These are phyloP conservation scores for Viridothelium virens DNA, from an alignment of 495 filamentous ascomycete genomes.

Conservation along the genomic window DNA sequence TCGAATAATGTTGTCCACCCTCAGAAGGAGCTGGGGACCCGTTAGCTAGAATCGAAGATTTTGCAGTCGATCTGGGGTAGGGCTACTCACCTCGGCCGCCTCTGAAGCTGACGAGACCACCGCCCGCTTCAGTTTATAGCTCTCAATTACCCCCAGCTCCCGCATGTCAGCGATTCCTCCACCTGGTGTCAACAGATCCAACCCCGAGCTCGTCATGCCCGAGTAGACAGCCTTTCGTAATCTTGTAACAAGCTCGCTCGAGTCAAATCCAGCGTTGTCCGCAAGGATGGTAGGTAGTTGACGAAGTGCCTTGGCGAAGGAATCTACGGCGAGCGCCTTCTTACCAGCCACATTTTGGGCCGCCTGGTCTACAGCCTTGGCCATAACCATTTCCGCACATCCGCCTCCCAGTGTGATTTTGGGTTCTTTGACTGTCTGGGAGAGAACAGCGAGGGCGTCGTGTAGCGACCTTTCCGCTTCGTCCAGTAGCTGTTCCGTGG, in stretches of 20 bases:
- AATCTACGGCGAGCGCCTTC: constrained; percentile 86
- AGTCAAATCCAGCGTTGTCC: constrained; percentile 94
- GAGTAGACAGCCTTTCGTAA: constrained; percentile 89
- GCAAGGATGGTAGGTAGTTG: constrained; percentile 95
- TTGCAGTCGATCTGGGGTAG: constrained; percentile 10
- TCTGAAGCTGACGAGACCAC: constrained; percentile 93
- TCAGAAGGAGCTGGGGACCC: constrained; percentile 55
- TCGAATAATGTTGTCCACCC: constrained; percentile 83
- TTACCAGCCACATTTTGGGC: constrained; percentile 93
- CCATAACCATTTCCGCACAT: constrained; percentile 98
- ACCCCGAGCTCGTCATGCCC: constrained; percentile 80
- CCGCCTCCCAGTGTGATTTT: constrained; percentile 91
- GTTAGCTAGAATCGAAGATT: background rate
- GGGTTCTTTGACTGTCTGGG: constrained; percentile 92
- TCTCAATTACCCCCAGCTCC: constrained; percentile 93
- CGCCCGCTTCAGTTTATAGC: constrained; percentile 95
- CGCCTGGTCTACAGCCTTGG: constrained; percentile 90
- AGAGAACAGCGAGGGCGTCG: constrained; percentile 92
- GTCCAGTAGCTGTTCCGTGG: constrained; percentile 92
- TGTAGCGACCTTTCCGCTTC: constrained; percentile 94
- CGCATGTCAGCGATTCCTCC: constrained; percentile 96
- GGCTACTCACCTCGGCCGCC: constrained; percentile 75
- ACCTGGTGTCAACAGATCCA: constrained; percentile 82
- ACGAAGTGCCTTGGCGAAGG: constrained; percentile 79
- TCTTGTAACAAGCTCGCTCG: constrained; percentile 83